phyloP scores from a whole-genome alignment of 345 rosid genomes.

The Cochlearia excelsa region DNA sequence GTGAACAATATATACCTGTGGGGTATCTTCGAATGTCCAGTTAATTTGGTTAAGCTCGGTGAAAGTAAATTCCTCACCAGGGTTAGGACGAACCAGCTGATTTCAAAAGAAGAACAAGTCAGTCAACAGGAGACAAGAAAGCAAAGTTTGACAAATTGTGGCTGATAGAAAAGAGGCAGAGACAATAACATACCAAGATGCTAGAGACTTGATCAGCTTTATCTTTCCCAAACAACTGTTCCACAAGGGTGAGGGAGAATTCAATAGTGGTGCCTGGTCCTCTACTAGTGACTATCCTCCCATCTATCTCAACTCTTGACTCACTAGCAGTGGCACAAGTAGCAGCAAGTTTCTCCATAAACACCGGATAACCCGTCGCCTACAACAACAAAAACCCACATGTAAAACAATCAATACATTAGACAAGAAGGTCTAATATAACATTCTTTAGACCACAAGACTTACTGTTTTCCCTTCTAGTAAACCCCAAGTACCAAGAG shows the following conservation, averaged over 20 bases:
- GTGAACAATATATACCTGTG: constrained; percentile 49
- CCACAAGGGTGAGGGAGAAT: constrained; percentile 66
- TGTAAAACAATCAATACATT: not conserved
- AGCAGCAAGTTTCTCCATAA: constrained; percentile 74
- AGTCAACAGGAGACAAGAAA: constrained; percentile 10
- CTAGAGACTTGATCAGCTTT: constrained; percentile 68
- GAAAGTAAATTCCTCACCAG: constrained; percentile 69
- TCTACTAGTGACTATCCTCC: constrained; percentile 69
- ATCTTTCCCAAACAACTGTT: constrained; percentile 73
- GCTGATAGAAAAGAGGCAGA: not conserved
- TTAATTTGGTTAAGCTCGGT: constrained; percentile 64
- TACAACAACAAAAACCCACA: constrained; percentile 25
- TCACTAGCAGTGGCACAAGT: constrained; percentile 64
- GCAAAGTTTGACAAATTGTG: not conserved
- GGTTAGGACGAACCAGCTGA: constrained; percentile 72
- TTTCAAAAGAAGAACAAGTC: constrained; percentile 15
- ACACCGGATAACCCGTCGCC: constrained; percentile 90
- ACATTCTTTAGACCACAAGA: too few relatives aligned
- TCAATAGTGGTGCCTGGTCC: constrained; percentile 94
- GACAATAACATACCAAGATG: constrained; percentile 54
- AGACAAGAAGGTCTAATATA: not conserved
- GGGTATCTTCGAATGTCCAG: constrained; percentile 59
- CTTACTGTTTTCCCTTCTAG: constrained; percentile 72
- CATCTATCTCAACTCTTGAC: constrained; percentile 84
- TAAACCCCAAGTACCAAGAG: constrained; percentile 83